Percentiles rank a stretch among this genome's conserved stretches.
Evolutionary conservation across 2,329 filamentous ascomycete genomes (phyloP).

Genomic region (Fusarium domesticum): DNA sequence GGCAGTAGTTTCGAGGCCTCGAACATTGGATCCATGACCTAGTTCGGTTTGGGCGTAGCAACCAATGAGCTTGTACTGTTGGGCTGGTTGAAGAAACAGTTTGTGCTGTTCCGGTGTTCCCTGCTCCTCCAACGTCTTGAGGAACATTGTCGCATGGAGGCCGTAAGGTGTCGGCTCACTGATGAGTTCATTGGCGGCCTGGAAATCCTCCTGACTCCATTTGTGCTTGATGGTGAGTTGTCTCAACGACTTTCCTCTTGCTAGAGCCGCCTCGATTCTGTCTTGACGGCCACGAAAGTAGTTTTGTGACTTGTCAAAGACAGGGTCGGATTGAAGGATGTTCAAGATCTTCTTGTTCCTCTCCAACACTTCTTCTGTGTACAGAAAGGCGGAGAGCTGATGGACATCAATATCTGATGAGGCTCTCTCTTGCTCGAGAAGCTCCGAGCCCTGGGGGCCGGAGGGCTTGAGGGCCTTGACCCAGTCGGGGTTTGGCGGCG

Average conservation of each 20-base stretch:
- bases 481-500: constrained; percentile 32
- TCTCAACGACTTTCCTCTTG: constrained; percentile 66
- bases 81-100: constrained; percentile 65
- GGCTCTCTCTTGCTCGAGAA: constrained; percentile 65
- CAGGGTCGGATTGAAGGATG: constrained; percentile 63
- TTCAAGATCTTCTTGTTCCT: constrained; percentile 58
- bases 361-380: constrained; percentile 62
- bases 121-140: constrained; percentile 64
- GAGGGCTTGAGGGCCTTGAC: constrained; percentile 41
- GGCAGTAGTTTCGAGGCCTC: constrained; percentile 68
- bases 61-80: constrained; percentile 69
- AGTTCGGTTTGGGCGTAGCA: constrained; percentile 81
- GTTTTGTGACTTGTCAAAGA: constrained; percentile 77
- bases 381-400: constrained; percentile 65
- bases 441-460: constrained; percentile 64
- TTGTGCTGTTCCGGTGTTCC: constrained; percentile 71
- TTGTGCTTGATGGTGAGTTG: constrained; percentile 64
- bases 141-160: constrained; percentile 57
- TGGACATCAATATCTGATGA: constrained; percentile 66
- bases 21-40: constrained; percentile 74
- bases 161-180: constrained; percentile 72
- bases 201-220: constrained; percentile 65
- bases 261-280: constrained; percentile 66
- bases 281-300: constrained; percentile 70
- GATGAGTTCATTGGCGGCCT: constrained; percentile 64